Base-by-base conservation (phyloP, 352 stramenopile genomes). In the Phytophthora pini region DNA sequence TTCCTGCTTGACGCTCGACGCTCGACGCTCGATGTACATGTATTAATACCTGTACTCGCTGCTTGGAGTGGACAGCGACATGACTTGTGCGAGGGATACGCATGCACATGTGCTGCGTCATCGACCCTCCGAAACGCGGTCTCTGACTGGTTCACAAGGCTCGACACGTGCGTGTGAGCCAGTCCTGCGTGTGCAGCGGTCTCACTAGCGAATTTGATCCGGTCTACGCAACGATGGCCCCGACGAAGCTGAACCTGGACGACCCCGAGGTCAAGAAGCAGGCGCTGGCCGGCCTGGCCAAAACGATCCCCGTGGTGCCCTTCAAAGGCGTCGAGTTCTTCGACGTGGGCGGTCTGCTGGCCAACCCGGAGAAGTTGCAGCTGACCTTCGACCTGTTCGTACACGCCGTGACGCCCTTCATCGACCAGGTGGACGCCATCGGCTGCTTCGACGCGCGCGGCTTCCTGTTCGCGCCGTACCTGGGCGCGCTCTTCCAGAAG, bases 301-400 rank as follows among this genome's bases (percentile, higher is more conserved):
- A 82, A 40, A 89, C 95, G 38, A 94, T 98, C 50, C 96, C 95
- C n/a, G 97, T 98, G 64, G 98, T 98, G 54, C 93, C 93, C 13
- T 98, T 98, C 85, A 98, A 98, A 75, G 95, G 93, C 46, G 97
- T 98, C 47, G 80, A 94, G 58, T 99, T 99, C 76, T 99, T 99
- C 76, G 97, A 99, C 77, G 98, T 99, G 56, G 95, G 95, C 68
- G 97, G 97, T 1, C 92, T 99, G 64, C 70, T 98, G 29, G 83
- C 82, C 12, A 82, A 97, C 74, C 95, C 95, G 0, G 72, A 77
- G 29, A 76, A 97, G 68, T 94, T 98, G 54, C 88, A 88, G 65
- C 69, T 95, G 61, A 96, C 94, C 47, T 89, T 99, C 39, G 93
- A 99, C 64, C 85, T 99, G 48, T 95, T 99, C 60, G 89, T 78